Evolutionary conservation across 768 basidiomycete species (phyloP), one percentile per base, ranked within the genome.

Genomic region (Pulveroboletus sp.): DNA sequence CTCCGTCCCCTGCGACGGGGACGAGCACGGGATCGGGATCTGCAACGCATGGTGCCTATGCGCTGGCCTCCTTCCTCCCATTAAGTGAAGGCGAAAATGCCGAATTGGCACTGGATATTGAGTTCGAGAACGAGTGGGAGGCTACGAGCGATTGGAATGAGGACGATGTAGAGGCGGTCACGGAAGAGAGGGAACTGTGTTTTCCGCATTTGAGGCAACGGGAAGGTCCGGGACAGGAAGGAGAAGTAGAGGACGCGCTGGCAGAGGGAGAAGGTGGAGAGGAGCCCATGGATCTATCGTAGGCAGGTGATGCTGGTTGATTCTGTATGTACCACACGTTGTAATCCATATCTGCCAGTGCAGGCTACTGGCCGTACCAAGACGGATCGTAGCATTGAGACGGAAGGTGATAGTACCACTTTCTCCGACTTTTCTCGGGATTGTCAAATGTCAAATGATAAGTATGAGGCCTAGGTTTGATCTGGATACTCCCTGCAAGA

Each of bases 121-220:
- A 91, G 65, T 92, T 91, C 58, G 89, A 92, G 59, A 90, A 90
- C 52, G 87, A 87, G 52, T 92, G 90, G 89, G 90, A 91, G 66
- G 81, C 87, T 35, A 89, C 86, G 43, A 90, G 89, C 56, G 88
- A 90, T 69, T 91, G 89, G 87, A 91, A 91, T 65, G 89, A 90
- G 65, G 89, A 91, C 53, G 89, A 91, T 58, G 83, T 85, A 2
- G 88, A 91, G 50, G 86, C 84, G 4, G 80, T 80, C 17, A 66
- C 63, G 19, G 88, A 90, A 58, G 87, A 91, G 65, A 81, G 80
- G 45, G 76, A 76, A 40, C 62, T 90, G 5, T 89, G 88, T 63
- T 88, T 85, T 67, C 79, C 83, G 7, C 45, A 57, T 47, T 40
- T 61, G 50, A 59, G 36, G 55, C 23, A 51, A 45, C 51, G 42